phyloP scores from a whole-genome alignment of 768 basidiomycete species.

The Mrakia blollopis region DNA sequence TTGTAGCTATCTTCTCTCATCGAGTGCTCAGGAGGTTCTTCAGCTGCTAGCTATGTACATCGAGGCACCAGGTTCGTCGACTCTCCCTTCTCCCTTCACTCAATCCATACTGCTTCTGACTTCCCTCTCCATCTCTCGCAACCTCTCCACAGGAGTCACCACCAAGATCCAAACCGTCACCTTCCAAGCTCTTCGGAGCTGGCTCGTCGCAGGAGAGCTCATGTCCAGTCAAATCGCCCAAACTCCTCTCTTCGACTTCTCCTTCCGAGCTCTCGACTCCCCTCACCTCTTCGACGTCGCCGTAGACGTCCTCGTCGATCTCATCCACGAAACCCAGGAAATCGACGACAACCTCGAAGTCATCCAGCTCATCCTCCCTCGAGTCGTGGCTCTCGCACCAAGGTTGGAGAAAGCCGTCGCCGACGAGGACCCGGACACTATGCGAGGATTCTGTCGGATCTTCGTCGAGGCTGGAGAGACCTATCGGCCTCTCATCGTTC shows the following conservation, averaged over 20 bases:
- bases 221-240: slow-evolving; percentile 58
- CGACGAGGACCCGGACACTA: slow-evolving; percentile 76
- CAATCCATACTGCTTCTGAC: neutral
- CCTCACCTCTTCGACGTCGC: slow-evolving; percentile 89
- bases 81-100: neutral
- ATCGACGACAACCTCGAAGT: slow-evolving; percentile 86
- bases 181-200: slow-evolving; percentile 76
- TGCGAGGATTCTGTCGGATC: slow-evolving; percentile 82
- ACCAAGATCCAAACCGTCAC: slow-evolving; percentile 68
- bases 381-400: slow-evolving; percentile 68
- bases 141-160: slow-evolving; percentile 63
- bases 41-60: slow-evolving; percentile 81
- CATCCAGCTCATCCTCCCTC: slow-evolving; percentile 80
- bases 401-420: slow-evolving; percentile 53
- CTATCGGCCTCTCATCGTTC: slow-evolving; percentile 78
- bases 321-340: slow-evolving; percentile 98
- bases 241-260: slow-evolving; percentile 71
- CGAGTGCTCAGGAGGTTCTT: slow-evolving; percentile 62
- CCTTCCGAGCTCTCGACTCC: slow-evolving; percentile 76
- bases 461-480: slow-evolving; percentile 98
- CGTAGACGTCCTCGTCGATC: slow-evolving; percentile 83
- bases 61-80: slow-evolving; percentile 68
- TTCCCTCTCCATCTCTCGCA: neutral
- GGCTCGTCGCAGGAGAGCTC: slow-evolving; percentile 85
- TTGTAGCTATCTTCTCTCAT: slow-evolving; percentile 11